Evolutionary conservation across 495 filamentous ascomycete species (phyloP), one percentile per base, ranked within the genome.

Genomic region (Elaphomyces granulatus): DNA sequence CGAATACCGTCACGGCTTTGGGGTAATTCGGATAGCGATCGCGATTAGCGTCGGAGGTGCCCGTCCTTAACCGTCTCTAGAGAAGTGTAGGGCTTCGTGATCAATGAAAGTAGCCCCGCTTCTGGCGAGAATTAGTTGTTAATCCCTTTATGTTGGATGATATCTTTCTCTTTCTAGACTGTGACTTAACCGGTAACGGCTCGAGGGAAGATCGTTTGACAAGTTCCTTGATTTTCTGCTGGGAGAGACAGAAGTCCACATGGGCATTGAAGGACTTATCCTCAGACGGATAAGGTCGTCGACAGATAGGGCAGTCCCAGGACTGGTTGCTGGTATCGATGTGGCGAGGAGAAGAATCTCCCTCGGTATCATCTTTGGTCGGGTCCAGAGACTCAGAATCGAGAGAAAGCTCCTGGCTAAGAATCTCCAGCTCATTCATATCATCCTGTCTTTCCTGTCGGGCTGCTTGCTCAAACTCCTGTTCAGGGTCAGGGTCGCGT

Each of bases 251-350:
- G 15, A 83, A 77, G 52, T 99, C 92, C 34, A 99, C 81, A 57
- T 99, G 92, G 37, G 80, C 78, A 46, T 99, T 99, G 60, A 99
- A 95, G 4, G 54, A 56, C 28, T 68, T 67, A 53, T 95, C 85
- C 44, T 86, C 73, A 0, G 87, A 77, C 3, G 63, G 42, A 50
- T 94, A 84, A 0, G 81, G 78, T 32, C 77, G 64, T 2, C 55
- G 55, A 55, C 90, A 96, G 28, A 96, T 85, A 0, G 90, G 90
- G 55, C 90, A 96, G 15, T 78, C 69, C 87, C 86, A 95, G 48
- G 66, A 9, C 26, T 12, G 19, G 19, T 18, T 20, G 19, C 4
- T 26, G 20, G 21, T 19, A 34, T 8, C 16, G 40, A n/a, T 14
- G 17, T 37, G 20, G 21, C 20, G 21, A 23, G 49, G 33, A 12